Base-by-base conservation (phyloP, 768 basidiomycete genomes). In the button mushroom (Agaricus bisporus) region DNA sequence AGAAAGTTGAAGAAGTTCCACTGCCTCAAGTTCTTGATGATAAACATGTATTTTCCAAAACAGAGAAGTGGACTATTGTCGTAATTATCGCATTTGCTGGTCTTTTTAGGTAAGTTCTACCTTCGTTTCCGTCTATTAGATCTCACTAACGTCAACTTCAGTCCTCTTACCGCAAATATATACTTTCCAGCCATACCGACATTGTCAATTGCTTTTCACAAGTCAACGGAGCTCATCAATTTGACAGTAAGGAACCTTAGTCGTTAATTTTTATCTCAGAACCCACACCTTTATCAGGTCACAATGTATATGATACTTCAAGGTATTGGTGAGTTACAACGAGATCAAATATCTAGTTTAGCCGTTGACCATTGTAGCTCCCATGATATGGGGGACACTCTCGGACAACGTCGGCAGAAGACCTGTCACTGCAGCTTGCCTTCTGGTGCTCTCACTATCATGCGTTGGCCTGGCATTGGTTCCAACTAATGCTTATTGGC, bases 101-200 rank as follows among this genome's bases (percentile, higher is more conserved):
- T 0, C 49, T 85, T 1, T 88, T 86, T 64, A 88, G 86, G 86
- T 76, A 41, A 48, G 58, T 41, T 48, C 11, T 54, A 29, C 32
- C 43, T 20, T 38, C 6, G 44, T 43, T 22, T 12, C 32, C 18
- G 28, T 17, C 46, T 48, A 12, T 32, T 18, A 35, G 15, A 25
- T 39, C 25, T 2, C 26, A 35, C 18, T 15, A 8, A 17, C 39
- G 55, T 35, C 36, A 20, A 29, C 20, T 22, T 22, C 44, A 86
- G 84, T 60, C 86, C 86, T 0, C 68, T 90, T 10, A 86, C 88
- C 1, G 76, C 86, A 3, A 89, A 83, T 53, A 85, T 91, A 53
- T 91, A 90, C 63, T 80, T 89, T 44, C 88, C 89, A 5, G 88
- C 83, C 11, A 85, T 94, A 38, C 91, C 90, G 1, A 73, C 78